Conservation (phyloP, 129 eudicot species). For the Lactuca saligna region DNA sequence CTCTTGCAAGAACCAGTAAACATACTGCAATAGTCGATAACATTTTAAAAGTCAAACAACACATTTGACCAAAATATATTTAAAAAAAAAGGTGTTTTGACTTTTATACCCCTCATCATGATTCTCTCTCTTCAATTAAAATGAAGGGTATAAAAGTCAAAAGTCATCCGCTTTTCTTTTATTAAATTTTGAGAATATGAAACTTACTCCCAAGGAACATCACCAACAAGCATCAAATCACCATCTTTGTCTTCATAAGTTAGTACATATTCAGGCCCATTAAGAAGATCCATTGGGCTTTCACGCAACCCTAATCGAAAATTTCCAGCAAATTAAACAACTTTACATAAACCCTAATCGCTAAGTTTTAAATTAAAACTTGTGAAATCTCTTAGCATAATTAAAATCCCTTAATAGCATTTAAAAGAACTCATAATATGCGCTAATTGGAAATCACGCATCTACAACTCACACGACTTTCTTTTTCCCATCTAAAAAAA, state of each 20-base stretch:
- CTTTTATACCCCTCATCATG: too few relatives aligned
- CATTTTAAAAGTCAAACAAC: conserved; percentile 16
- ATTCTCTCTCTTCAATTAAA: too few relatives aligned
- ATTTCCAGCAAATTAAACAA: background rate
- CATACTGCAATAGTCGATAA: conserved; percentile 49
- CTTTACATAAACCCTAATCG: background rate
- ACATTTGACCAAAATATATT: background rate
- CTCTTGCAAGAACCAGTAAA: conserved; percentile 64
- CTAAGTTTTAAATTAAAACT: background rate
- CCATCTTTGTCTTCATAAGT: conserved; percentile 81
- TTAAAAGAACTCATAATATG: too few relatives aligned
- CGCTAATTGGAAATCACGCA: too few relatives aligned
- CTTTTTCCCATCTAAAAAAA: too few relatives aligned
- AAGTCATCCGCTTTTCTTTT: background rate
- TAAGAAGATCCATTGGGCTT: conserved; percentile 48
- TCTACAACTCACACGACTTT: too few relatives aligned
- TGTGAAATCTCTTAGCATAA: background rate
- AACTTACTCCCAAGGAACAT: conserved; percentile 84
- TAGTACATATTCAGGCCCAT: conserved; percentile 62
- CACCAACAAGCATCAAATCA: conserved; percentile 86
- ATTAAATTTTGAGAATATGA: background rate
- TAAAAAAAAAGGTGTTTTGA: too few relatives aligned
- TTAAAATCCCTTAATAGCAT: too few relatives aligned
- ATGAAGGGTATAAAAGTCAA: conserved; percentile 15
- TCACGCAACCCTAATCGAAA: conserved; percentile 39